phyloP scores from a whole-genome alignment of 345 rosid genomes.

The Streptanthus diversifolius region DNA sequence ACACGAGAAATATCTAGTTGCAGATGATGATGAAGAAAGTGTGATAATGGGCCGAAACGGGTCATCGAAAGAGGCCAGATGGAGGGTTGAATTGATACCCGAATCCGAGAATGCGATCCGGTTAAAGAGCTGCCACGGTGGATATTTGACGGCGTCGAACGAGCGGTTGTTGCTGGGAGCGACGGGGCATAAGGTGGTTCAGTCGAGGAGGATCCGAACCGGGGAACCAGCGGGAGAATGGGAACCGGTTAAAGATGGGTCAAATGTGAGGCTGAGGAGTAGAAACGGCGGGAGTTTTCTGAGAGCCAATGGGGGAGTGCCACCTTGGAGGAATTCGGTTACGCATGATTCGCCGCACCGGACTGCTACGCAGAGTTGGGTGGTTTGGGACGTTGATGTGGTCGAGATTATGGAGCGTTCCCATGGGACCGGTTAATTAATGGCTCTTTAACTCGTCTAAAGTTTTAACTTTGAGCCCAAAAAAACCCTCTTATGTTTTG shows the following conservation, averaged over 20 bases:
- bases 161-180: conserved; percentile 63
- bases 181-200: conserved; percentile 71
- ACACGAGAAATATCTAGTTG: conserved; percentile 68
- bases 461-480: not conserved
- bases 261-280: conserved; percentile 49
- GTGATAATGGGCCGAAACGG: conserved; percentile 68
- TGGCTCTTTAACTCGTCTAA: not conserved
- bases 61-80: conserved; percentile 49
- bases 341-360: conserved; percentile 67
- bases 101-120: conserved; percentile 50
- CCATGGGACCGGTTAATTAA: conserved; percentile 7
- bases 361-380: conserved; percentile 57
- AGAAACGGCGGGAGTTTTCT: conserved; percentile 55
- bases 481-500: too few relatives aligned
- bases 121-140: conserved; percentile 63
- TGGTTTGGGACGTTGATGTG: conserved; percentile 68
- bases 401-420: conserved; percentile 41
- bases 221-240: conserved; percentile 61
- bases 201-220: conserved; percentile 45
- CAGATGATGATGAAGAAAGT: conserved; percentile 70
- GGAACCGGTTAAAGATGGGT: conserved; percentile 64
- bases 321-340: conserved; percentile 84
- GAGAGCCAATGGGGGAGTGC: conserved; percentile 71
- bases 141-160: conserved; percentile 75
- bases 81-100: conserved; percentile 65